Base-by-base conservation (phyloP, 2,329 filamentous ascomycete genomes). In the Aureobasidium sp. region DNA sequence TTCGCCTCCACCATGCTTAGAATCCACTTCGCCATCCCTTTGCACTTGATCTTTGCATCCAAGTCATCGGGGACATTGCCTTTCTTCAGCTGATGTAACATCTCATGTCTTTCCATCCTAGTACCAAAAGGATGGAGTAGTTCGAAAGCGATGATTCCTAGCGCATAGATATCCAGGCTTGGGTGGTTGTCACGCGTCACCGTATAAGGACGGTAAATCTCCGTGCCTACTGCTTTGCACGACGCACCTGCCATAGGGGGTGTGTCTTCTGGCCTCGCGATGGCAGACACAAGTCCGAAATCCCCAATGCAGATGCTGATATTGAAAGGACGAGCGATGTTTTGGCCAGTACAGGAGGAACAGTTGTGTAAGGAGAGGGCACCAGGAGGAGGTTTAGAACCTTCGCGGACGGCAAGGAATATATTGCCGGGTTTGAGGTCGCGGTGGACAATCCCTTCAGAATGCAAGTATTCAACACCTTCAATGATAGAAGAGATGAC, bases 341-440 rank as follows among this genome's bases (percentile, higher is more conserved):
- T n/a, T 11, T 19, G 35, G 11, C 21, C 13, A 4, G 23, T n/a
- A 15, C 43, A 49, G n/a, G 57, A 49, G 4, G 42, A 5, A 65
- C 82, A 84, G 0, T 65, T 69, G 1, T 74, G 72, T 1, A 80
- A 66, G 45, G 80, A 72, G n/a, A 79, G 73, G 21, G 74, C 77
- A 19, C 79, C 77, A 4, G 76, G 70, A 61, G 63, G 38, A 62
- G 60, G 21, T 51, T 57, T 57, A 60, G 65, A 1, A 62, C 64
- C 60, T 0, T 74, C 73, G 46, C 67, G 68, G 65, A 64, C 25
- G 2, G 80, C 81, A 0, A 88, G 73, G 69, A 88, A 87, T 29
- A 88, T 81, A 64, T 88, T 88, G 3, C 81, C 82, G 0, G 85
- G 85, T 66, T 88, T 88, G 23, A 88, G 74, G 66, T 88, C 85